Evolutionary conservation across 2,329 filamentous ascomycete species (phyloP).

Genomic region (Corynespora cassiicola): DNA sequence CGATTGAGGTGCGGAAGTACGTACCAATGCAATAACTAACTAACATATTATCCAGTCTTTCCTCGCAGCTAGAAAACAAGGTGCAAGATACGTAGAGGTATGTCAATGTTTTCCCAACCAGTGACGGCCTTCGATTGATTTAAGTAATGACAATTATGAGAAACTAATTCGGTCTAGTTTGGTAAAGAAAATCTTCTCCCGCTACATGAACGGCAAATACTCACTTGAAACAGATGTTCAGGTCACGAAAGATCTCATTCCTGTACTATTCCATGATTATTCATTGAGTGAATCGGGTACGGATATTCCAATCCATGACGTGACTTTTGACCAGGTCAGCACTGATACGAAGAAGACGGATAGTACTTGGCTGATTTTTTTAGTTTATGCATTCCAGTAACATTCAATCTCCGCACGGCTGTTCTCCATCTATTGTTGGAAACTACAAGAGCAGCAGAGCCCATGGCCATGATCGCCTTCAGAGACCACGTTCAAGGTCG

Average conservation of each 20-base stretch:
- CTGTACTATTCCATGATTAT: conserved; percentile 53
- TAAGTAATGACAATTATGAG: conserved; percentile 1
- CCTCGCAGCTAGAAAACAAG: conserved; percentile 39
- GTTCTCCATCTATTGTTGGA: conserved; percentile 6
- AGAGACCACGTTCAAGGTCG: conserved; percentile 7
- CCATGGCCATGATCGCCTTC: conserved; percentile 1
- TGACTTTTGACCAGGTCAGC: conserved; percentile 46
- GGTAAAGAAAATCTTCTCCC: conserved; percentile 13
- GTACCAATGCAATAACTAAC: not conserved
- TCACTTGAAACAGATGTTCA: conserved; percentile 43
- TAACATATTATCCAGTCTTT: conserved; percentile 39
- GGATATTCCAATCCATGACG: conserved; percentile 48
- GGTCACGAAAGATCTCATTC: conserved; percentile 48
- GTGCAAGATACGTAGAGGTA: conserved; percentile 37
- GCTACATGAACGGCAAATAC: conserved; percentile 1
- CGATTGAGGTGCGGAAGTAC: conserved; percentile 10
- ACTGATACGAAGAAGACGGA: conserved; percentile 3
- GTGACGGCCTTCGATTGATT: not conserved
- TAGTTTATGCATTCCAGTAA: conserved; percentile 10
- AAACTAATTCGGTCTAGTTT: conserved; percentile 17
- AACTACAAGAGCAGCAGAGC: conserved; percentile 2
- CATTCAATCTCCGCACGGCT: conserved; percentile 6
- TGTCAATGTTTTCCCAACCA: not conserved
- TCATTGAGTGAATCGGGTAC: conserved; percentile 51
- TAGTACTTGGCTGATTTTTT: conserved; percentile 1